These are phyloP conservation scores for Juncus effusus DNA, from an alignment of 176 grass and related monocot genomes.

Conservation along the genomic window DNA sequence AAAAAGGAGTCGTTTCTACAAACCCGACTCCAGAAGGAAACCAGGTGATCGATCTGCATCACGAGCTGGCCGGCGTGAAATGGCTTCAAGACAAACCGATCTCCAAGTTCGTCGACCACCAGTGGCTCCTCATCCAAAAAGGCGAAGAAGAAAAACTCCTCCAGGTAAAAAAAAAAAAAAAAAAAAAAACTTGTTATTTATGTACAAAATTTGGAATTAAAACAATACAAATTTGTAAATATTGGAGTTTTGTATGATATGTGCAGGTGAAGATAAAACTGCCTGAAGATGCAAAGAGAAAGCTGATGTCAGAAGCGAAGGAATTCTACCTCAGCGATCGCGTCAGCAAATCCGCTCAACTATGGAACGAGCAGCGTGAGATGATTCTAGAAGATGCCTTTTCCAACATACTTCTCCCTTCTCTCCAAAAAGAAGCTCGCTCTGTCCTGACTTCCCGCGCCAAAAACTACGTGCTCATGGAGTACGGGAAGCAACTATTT, in stretches of 20 bases:
- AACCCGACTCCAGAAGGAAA: conserved; percentile 75
- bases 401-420: conserved; percentile 64
- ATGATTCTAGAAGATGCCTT: conserved; percentile 98
- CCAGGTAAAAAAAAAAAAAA: conserved; percentile 36
- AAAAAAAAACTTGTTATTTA: too few species aligned
- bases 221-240: too few species aligned
- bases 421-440: conserved; percentile 90
- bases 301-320: conserved; percentile 66
- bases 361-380: conserved; percentile 94
- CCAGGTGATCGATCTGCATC: conserved; percentile 67
- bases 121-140: conserved; percentile 99
- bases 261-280: conserved; percentile 52
- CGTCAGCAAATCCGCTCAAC: conserved; percentile 87
- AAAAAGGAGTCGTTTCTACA: conserved; percentile 80
- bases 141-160: conserved; percentile 95
- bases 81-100: conserved; percentile 86
- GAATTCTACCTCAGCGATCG: conserved; percentile 92
- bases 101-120: conserved; percentile 65
- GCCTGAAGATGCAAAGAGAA: conserved; percentile 64
- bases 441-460: conserved; percentile 58
- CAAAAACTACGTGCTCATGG: conserved; percentile 74
- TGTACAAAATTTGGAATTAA: too few species aligned
- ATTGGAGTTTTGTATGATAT: too few species aligned
- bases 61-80: conserved; percentile 64
- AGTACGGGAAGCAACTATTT: conserved; percentile 83